These are phyloP conservation scores for Cryptococcus sp. DNA, from an alignment of 1,284 basidiomycete species.

Conservation along the genomic window DNA sequence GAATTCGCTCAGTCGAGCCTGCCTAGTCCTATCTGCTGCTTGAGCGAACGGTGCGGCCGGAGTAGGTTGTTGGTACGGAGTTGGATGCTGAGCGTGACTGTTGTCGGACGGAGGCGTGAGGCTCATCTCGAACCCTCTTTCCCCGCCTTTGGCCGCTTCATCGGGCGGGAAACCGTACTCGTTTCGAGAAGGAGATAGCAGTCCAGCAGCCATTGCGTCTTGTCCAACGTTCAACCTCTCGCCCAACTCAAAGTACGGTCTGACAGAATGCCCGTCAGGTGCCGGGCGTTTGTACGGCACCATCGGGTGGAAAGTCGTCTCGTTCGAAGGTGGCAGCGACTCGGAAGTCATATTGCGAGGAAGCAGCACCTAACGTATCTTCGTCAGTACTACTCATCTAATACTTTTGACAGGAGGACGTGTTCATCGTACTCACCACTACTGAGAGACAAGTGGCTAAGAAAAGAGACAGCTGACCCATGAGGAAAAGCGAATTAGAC, in stretches of 20 bases:
- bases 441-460: slow-evolving; percentile 30
- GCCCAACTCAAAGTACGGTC: slow-evolving; percentile 28
- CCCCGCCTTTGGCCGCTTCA: not conserved
- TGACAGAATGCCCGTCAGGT: slow-evolving; percentile 12
- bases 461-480: slow-evolving; percentile 30
- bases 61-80: not conserved
- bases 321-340: slow-evolving; percentile 19
- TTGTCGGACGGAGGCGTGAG: slow-evolving; percentile 1
- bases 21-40: slow-evolving; percentile 15
- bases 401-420: not conserved
- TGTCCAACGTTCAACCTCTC: slow-evolving; percentile 30
- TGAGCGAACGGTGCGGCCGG: slow-evolving; percentile 21
- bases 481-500: slow-evolving; percentile 25
- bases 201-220: slow-evolving; percentile 16
- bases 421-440: slow-evolving; percentile 20
- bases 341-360: slow-evolving; percentile 39
- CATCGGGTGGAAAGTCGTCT: slow-evolving; percentile 21
- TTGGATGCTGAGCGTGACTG: not conserved
- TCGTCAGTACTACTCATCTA: not conserved
- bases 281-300: slow-evolving; percentile 22
- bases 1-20: slow-evolving; percentile 25
- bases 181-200: not conserved
- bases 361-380: slow-evolving; percentile 26
- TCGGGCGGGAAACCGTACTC: not conserved
- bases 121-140: slow-evolving; percentile 14